phyloP scores from a whole-genome alignment of 768 basidiomycete species.

The Leccinum obscurum region DNA sequence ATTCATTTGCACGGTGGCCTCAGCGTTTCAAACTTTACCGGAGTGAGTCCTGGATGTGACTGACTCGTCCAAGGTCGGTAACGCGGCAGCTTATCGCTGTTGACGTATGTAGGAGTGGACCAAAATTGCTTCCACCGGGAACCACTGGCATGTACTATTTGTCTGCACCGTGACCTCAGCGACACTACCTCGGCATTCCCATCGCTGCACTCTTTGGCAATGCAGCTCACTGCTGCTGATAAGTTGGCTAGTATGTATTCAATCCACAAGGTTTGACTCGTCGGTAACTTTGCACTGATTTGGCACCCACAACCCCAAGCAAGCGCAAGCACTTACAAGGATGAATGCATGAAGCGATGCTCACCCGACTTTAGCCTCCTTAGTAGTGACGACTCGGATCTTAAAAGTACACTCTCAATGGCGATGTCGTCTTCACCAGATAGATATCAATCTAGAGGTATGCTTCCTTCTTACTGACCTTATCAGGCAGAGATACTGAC shows the following conservation, averaged over 20 bases:
- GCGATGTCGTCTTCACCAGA: background rate
- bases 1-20: no score
- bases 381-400: no score
- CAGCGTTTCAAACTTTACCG: no score
- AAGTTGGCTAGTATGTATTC: background rate
- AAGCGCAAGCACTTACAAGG: background rate
- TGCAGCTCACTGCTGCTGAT: background rate
- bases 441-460: background rate
- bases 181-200: no score
- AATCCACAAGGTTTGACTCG: background rate
- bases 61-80: background rate
- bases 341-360: background rate
- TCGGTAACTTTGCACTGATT: background rate
- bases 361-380: background rate
- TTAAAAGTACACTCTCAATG: background rate
- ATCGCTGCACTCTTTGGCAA: background rate
- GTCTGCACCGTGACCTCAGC: background rate
- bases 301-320: background rate
- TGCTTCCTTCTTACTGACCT: background rate
- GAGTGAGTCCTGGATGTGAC: no score
- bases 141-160: background rate
- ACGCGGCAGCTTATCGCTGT: background rate
- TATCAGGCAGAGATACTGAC: background rate
- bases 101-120: background rate
- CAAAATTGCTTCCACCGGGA: background rate